phyloP scores from a whole-genome alignment of 2,329 filamentous ascomycete species.

The Ophiosphaerella herpotricha region DNA sequence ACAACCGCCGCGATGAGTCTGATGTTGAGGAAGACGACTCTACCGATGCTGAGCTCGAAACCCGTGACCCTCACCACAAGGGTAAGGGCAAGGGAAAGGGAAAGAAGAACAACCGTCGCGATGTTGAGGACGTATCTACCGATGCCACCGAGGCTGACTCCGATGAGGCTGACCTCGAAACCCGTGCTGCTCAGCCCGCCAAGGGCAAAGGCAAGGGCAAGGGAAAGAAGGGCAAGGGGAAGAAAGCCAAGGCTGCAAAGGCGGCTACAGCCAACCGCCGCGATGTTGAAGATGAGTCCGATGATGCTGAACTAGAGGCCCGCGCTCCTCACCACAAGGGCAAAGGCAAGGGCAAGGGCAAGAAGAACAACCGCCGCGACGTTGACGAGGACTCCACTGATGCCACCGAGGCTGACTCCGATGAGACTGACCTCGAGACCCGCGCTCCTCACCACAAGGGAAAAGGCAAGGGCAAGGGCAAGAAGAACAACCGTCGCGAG shows the following conservation, averaged over 20 bases:
- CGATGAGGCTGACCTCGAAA: neutral
- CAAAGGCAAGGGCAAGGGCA: slow-evolving; percentile 15
- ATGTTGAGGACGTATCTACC: neutral
- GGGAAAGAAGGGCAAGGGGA: neutral
- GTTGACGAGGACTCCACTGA: too few species aligned
- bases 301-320: slow-evolving; percentile 1
- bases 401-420: too few species aligned
- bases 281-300: neutral
- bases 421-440: neutral
- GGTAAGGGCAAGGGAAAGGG: slow-evolving; percentile 13
- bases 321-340: neutral
- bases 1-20: neutral
- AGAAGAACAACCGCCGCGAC: neutral
- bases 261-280: neutral
- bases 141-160: neutral
- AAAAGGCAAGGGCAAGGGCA: slow-evolving; percentile 14
- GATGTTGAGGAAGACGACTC: neutral
- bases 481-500: slow-evolving; percentile 4
- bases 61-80: slow-evolving; percentile 2
- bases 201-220: slow-evolving; percentile 7
- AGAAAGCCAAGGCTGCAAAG: neutral
- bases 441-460: slow-evolving; percentile 21
- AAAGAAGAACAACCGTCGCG: slow-evolving; percentile 8
- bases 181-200: slow-evolving; percentile 18
- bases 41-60: slow-evolving; percentile 3